A percentile compares a stretch with the other conserved stretches of the same genome.
These are phyloP conservation scores for Mediolabrus comicus DNA, from an alignment of 108 stramenopile species.

Conservation along the genomic window DNA sequence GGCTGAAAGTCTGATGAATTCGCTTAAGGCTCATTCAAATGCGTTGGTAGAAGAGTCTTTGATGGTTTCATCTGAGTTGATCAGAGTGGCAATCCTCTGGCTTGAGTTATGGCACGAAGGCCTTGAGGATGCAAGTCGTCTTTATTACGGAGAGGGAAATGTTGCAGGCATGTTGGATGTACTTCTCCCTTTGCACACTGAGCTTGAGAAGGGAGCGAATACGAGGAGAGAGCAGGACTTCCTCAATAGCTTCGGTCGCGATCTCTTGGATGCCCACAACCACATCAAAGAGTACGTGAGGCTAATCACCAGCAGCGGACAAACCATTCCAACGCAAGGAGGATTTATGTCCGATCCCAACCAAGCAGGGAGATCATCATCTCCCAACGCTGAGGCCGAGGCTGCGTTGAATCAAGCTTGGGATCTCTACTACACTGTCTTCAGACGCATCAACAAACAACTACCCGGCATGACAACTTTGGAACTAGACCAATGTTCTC, in stretches of 20 bases:
- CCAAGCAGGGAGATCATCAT: slow-evolving; percentile 24
- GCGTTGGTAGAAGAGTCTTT: slow-evolving; percentile 92
- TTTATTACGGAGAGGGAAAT: slow-evolving; percentile 95
- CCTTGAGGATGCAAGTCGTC: slow-evolving; percentile 92
- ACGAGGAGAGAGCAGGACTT: slow-evolving; percentile 86
- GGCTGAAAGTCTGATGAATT: slow-evolving; percentile 89
- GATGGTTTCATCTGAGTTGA: slow-evolving; percentile 94
- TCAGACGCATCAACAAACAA: slow-evolving; percentile 93
- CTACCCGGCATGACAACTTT: slow-evolving; percentile 85
- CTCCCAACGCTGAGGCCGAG: slow-evolving; percentile 74
- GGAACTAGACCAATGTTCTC: slow-evolving; percentile 90
- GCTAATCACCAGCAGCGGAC: slow-evolving; percentile 57
- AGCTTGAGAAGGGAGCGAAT: slow-evolving; percentile 76
- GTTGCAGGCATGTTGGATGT: slow-evolving; percentile 91
- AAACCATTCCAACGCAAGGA: slow-evolving; percentile 60
- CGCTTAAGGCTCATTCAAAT: slow-evolving; percentile 80
- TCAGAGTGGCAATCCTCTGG: slow-evolving; percentile 99
- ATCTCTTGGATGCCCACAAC: slow-evolving; percentile 75
- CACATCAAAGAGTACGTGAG: slow-evolving; percentile 67
- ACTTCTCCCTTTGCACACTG: slow-evolving; percentile 80
- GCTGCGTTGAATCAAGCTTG: slow-evolving; percentile 93
- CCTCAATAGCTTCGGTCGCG: slow-evolving; percentile 73
- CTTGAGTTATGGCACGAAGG: slow-evolving; percentile 98
- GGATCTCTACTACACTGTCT: slow-evolving; percentile 97
- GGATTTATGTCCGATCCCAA: slow-evolving; percentile 36